These are phyloP conservation scores for Ophiosphaerella narmari DNA, from an alignment of 2,329 filamentous ascomycete species.

Conservation along the genomic window DNA sequence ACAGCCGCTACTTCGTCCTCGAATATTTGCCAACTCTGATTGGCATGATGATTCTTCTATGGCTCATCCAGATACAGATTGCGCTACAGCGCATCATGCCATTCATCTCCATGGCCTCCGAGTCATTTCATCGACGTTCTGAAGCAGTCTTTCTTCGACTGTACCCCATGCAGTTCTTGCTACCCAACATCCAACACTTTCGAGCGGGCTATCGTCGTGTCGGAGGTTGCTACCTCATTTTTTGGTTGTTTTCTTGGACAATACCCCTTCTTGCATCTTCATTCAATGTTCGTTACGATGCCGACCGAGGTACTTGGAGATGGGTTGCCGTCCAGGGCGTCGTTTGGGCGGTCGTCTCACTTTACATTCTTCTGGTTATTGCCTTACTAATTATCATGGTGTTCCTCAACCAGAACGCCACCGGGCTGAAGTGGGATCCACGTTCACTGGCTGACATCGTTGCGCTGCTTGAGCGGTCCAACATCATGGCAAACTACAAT, in stretches of 20 bases:
- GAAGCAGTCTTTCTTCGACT: constrained; percentile 67
- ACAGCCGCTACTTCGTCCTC: constrained; percentile 80
- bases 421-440: constrained; percentile 84
- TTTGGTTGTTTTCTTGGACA: constrained; percentile 80
- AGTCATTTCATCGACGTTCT: constrained; percentile 62
- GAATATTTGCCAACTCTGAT: constrained; percentile 81
- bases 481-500: constrained; percentile 73
- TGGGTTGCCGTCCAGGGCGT: constrained; percentile 81
- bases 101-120: constrained; percentile 75
- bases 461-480: constrained; percentile 77
- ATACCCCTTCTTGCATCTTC: constrained; percentile 80
- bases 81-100: constrained; percentile 78
- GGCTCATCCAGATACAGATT: constrained; percentile 73
- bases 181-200: constrained; percentile 71
- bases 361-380: constrained; percentile 71
- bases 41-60: constrained; percentile 72
- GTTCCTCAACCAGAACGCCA: constrained; percentile 69
- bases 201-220: constrained; percentile 69
- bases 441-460: constrained; percentile 81
- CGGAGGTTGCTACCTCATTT: constrained; percentile 67
- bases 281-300: constrained; percentile 69
- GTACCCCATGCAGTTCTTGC: constrained; percentile 66
- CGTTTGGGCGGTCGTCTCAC: constrained; percentile 74
- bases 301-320: constrained; percentile 66
- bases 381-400: constrained; percentile 63